phyloP scores from a whole-genome alignment of 78 protist genomes.

The Dictyostelium firmibasis region DNA sequence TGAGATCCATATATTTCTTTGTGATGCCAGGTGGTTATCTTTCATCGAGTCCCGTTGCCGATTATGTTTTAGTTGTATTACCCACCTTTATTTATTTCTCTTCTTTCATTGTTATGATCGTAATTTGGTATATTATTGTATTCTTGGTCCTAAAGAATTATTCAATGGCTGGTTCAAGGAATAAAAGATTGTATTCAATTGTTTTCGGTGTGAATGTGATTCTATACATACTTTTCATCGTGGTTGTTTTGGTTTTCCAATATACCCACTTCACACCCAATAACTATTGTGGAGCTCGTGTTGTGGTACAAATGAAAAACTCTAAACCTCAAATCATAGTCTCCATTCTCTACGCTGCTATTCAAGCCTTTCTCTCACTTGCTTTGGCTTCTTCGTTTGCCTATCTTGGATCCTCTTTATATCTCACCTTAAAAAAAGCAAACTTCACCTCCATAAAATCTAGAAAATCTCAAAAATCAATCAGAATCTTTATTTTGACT shows the following conservation, averaged over 20 bases:
- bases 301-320: background rate
- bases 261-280: background rate
- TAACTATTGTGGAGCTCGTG: background rate
- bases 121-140: conserved; percentile 4
- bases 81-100: conserved; percentile 40
- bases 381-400: background rate
- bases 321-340: background rate
- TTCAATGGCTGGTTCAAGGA: background rate
- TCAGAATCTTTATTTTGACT: background rate
- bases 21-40: conserved; percentile 32
- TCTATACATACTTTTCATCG: background rate
- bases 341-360: conserved; percentile 10
- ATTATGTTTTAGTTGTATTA: conserved; percentile 20
- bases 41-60: background rate
- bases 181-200: background rate
- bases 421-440: background rate
- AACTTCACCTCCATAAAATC: background rate
- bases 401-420: background rate
- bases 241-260: background rate
- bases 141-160: background rate
- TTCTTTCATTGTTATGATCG: background rate
- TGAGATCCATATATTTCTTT: background rate
- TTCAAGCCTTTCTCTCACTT: conserved; percentile 3
- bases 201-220: background rate
- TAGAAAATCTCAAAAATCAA: background rate